Base-by-base conservation (phyloP, 129 eudicot species). In the Centella asiatica region DNA sequence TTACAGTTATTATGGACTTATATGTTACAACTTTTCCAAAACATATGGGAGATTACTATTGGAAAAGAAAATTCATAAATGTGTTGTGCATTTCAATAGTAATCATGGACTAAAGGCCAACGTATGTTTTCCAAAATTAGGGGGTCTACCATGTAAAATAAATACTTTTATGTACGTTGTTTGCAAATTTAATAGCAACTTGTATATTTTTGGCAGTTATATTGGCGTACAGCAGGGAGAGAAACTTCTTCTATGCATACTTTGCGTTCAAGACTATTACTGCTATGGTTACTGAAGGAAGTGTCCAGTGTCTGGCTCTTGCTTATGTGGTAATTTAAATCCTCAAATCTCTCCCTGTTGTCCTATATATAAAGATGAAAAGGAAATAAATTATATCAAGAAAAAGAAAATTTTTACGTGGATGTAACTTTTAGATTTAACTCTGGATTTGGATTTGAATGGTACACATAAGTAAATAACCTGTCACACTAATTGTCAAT, bases 231-330 rank as follows among this genome's bases (percentile, higher is more conserved):
- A 72, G 66, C 24, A 68, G 82, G 73, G 62, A 60, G 44, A 60
- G 37, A 47, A 68, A 55, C 71, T 80, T 57, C 76, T 72, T 71
- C 62, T 80, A 76, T 52, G 81, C 81, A 6, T 76, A 80, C 58
- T 80, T 68, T 20, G 74, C 56, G 26, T 26, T 72, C 26, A 68
- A 18, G 65, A 76, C 72, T 37, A 40, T 76, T 8, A 62, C 81
- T 48, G 58, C 60, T 55, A 76, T 76, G 78, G 65, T 80, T 31
- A 50, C 66, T 57, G 69, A 76, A 24, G 79, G 73, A 24, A 65
- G 78, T 37, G 46, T 57, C 17, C 51, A 36, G 8, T 76, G 81
- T 73, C 63, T 80, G 25, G 52, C 85, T 64, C 74, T 76, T 53
- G 78, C 76, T 60, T 80, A 80, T 65, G 71, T 76, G 81, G 85